Percentiles rank a stretch among this genome's conserved stretches.
Evolutionary conservation across 257 asterid species (phyloP).

Genomic region (Galeopsis tetrahit): DNA sequence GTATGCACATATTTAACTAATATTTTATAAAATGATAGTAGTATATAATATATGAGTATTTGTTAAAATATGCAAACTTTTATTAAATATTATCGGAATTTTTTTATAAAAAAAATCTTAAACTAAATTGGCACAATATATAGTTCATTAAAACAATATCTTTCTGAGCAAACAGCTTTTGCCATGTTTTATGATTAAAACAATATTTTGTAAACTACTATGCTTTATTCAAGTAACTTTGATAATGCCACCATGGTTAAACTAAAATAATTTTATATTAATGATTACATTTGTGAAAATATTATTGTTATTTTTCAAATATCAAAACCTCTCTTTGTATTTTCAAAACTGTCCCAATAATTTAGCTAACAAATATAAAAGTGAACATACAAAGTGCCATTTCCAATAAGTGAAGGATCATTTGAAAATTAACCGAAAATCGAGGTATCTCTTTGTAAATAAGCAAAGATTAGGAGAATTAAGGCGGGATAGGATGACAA

Average conservation of each 20-base stretch:
- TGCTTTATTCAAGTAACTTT: not conserved
- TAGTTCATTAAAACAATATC: not conserved
- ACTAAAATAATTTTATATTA: not conserved
- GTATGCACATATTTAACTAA: no score
- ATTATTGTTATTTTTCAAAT: not conserved
- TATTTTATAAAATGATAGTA: no score
- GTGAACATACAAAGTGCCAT: not conserved
- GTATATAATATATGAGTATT: no score
- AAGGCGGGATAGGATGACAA: constrained; percentile 73
- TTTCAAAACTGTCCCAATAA: not conserved
- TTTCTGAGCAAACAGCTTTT: not conserved
- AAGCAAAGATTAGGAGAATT: constrained; percentile 36
- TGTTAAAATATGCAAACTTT: not conserved
- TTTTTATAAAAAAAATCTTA: not conserved
- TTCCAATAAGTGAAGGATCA: constrained; percentile 5
- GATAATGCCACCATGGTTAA: not conserved
- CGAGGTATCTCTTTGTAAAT: constrained; percentile 19
- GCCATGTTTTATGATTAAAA: not conserved
- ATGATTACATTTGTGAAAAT: not conserved
- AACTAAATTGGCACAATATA: not conserved
- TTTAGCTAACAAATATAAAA: not conserved
- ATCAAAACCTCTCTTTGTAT: not conserved
- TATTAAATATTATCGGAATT: not conserved
- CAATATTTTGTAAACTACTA: not conserved
- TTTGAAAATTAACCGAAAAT: not conserved